Conservation (phyloP, 148 eudicot species). For the Silene uniflora region DNA sequence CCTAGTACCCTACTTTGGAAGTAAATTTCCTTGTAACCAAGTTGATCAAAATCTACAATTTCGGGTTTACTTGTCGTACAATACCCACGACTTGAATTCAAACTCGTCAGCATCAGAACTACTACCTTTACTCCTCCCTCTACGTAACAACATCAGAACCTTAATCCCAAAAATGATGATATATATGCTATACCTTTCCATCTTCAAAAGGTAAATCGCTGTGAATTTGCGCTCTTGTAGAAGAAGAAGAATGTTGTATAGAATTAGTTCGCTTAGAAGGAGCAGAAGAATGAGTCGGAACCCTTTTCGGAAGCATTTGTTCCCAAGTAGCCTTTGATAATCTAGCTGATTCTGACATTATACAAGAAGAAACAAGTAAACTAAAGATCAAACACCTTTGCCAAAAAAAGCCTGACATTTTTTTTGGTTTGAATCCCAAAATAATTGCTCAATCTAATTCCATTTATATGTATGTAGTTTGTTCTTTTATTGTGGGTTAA, state of each 20-base stretch:
- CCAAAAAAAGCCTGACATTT: slow-evolving; percentile 46
- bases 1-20: neutral
- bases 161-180: too few species aligned
- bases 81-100: neutral
- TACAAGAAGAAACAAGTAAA: slow-evolving; percentile 44
- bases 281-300: slow-evolving; percentile 57
- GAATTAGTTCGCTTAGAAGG: slow-evolving; percentile 78
- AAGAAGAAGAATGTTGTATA: slow-evolving; percentile 35
- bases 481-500: slow-evolving; percentile 31
- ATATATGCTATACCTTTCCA: neutral
- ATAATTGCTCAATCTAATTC: slow-evolving; percentile 18
- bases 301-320: slow-evolving; percentile 86
- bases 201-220: slow-evolving; percentile 34
- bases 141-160: too few species aligned
- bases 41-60: slow-evolving; percentile 1
- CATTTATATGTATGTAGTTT: neutral
- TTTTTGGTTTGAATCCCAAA: slow-evolving; percentile 22
- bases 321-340: slow-evolving; percentile 55
- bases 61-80: neutral
- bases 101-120: too few species aligned
- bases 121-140: too few species aligned
- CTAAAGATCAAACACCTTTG: slow-evolving; percentile 45
- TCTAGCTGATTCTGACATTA: slow-evolving; percentile 60
- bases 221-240: slow-evolving; percentile 31
- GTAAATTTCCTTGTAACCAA: neutral